A percentile compares a stretch with the other conserved stretches of the same genome.
Conservation (phyloP, 129 eudicot genomes). For the Artemisia annua region DNA sequence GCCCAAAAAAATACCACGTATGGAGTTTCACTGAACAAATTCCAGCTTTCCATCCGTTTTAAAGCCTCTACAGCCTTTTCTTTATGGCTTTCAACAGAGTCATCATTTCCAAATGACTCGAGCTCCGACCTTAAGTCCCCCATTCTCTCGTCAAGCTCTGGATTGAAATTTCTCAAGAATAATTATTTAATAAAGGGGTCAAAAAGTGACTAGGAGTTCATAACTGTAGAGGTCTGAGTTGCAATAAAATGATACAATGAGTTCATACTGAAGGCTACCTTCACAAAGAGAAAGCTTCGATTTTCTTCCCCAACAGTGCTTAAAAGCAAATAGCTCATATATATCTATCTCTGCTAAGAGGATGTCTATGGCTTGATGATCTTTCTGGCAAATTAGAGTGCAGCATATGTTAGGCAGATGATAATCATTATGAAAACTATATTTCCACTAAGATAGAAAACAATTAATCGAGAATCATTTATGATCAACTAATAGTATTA, state of each 20-base stretch:
- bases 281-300: constrained; percentile 92
- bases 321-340: constrained; percentile 95
- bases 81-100: constrained; percentile 67
- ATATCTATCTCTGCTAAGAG: constrained; percentile 97
- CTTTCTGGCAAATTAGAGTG: constrained; percentile 53
- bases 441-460: background rate
- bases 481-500: background rate
- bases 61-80: constrained; percentile 85
- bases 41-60: constrained; percentile 95
- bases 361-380: constrained; percentile 89
- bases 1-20: constrained; percentile 44
- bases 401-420: constrained; percentile 13
- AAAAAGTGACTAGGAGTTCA: constrained; percentile 12
- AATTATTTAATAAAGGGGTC: constrained; percentile 10
- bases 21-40: constrained; percentile 69
- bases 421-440: constrained; percentile 1
- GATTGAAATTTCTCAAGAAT: constrained; percentile 13
- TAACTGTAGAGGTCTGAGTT: background rate
- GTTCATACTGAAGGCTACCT: constrained; percentile 43
- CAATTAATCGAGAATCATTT: constrained; percentile 8
- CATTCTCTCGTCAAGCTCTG: constrained; percentile 99
- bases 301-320: constrained; percentile 92
- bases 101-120: constrained; percentile 73
- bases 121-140: constrained; percentile 80
- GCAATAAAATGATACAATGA: constrained; percentile 3